phyloP scores from a whole-genome alignment of 2,329 filamentous ascomycete genomes.

The Ciborinia camelliae region DNA sequence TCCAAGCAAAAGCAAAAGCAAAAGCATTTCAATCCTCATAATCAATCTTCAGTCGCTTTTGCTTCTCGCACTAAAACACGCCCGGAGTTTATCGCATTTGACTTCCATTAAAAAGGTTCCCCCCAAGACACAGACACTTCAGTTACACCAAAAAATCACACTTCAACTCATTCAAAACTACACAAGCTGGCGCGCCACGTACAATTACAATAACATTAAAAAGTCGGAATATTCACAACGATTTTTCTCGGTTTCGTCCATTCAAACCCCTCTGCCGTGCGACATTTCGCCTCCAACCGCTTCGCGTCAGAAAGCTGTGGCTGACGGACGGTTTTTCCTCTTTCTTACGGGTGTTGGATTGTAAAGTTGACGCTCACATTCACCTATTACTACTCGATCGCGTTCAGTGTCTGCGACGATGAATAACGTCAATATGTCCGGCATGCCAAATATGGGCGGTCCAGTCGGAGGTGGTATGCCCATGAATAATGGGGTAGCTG shows the following conservation, averaged over 20 bases:
- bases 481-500: slow-evolving; percentile 50
- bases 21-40: neutral
- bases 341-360: slow-evolving; percentile 22
- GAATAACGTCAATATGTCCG: slow-evolving; percentile 52
- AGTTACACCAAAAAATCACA: neutral
- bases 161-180: slow-evolving; percentile 5
- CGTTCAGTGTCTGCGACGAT: slow-evolving; percentile 33
- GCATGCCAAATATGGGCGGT: slow-evolving; percentile 64
- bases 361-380: slow-evolving; percentile 22
- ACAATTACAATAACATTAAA: neutral
- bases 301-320: slow-evolving; percentile 34
- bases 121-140: neutral
- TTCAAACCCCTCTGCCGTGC: slow-evolving; percentile 12
- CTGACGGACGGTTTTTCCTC: slow-evolving; percentile 27
- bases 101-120: neutral
- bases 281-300: slow-evolving; percentile 29
- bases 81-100: slow-evolving; percentile 13
- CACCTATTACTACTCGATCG: slow-evolving; percentile 26
- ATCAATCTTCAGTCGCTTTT: neutral
- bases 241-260: slow-evolving; percentile 5
- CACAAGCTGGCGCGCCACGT: slow-evolving; percentile 11
- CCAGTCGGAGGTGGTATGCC: slow-evolving; percentile 60
- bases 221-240: neutral
- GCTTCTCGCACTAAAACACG: slow-evolving; percentile 4
- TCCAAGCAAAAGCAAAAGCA: too few relatives aligned